These are phyloP conservation scores for Zasmidium citrigriseum DNA, from an alignment of 2,329 filamentous ascomycete species.

Conservation along the genomic window DNA sequence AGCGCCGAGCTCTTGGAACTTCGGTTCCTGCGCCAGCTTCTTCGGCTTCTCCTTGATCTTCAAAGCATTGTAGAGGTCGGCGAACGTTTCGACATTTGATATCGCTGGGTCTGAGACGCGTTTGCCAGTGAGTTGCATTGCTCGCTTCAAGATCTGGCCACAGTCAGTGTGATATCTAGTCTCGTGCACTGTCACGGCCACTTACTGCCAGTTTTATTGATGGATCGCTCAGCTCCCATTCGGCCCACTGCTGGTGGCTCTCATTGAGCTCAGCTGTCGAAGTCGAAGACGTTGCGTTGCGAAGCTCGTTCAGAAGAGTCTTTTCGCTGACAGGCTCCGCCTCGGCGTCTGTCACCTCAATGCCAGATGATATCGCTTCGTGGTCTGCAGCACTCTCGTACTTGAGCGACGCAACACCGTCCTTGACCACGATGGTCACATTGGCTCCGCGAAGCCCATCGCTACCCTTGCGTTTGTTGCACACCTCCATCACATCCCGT, in stretches of 20 bases:
- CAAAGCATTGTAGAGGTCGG: conserved; percentile 40
- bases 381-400: neutral
- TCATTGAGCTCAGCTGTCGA: too few species aligned
- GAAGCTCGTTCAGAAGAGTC: neutral
- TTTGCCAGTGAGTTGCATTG: conserved; percentile 78
- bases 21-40: conserved; percentile 65
- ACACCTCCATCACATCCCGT: conserved; percentile 36
- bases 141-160: conserved; percentile 74
- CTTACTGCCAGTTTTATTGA: conserved; percentile 73
- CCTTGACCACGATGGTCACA: neutral
- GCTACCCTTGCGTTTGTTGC: conserved; percentile 51
- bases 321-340: neutral
- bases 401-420: neutral
- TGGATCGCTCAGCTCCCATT: conserved; percentile 51
- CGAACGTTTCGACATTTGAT: conserved; percentile 37
- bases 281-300: neutral
- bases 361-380: conserved; percentile 3
- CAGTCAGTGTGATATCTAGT: conserved; percentile 18
- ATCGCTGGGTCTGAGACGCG: conserved; percentile 72
- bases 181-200: conserved; percentile 23
- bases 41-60: conserved; percentile 43
- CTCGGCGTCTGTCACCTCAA: neutral
- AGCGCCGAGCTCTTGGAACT: conserved; percentile 42
- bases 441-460: neutral
- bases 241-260: conserved; percentile 3